Conservation (phyloP, 129 eudicot genomes). For the Tagetes patula region DNA sequence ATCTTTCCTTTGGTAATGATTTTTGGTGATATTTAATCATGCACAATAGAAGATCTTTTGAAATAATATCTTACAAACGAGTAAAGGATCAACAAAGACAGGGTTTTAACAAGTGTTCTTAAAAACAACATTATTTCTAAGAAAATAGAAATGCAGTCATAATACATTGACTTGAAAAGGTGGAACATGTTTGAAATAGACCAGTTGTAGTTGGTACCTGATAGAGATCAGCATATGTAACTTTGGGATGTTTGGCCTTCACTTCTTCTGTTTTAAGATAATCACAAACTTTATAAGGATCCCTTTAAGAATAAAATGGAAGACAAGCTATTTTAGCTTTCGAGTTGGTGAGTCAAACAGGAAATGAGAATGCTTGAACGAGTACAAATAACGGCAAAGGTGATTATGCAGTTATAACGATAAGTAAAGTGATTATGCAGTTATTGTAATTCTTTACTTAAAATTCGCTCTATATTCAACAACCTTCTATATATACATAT, state of each 20-base stretch:
- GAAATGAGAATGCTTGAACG: neutral
- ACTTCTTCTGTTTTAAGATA: slow-evolving; percentile 59
- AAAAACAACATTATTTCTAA: neutral
- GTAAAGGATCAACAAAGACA: neutral
- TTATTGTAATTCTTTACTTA: too few species aligned
- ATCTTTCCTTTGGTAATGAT: neutral
- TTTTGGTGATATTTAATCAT: neutral
- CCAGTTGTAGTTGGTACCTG: slow-evolving; percentile 53
- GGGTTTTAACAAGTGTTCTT: neutral
- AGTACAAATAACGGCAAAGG: neutral
- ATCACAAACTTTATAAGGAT: slow-evolving; percentile 8
- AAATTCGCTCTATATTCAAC: too few species aligned
- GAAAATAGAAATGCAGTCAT: neutral
- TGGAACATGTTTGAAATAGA: slow-evolving; percentile 7
- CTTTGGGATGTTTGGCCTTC: slow-evolving; percentile 69
- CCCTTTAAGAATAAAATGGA: slow-evolving; percentile 6
- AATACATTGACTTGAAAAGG: slow-evolving; percentile 10
- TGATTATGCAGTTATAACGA: too few species aligned
- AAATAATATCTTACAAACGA: neutral
- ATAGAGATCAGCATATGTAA: slow-evolving; percentile 93
- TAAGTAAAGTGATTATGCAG: too few species aligned
- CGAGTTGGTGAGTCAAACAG: neutral
- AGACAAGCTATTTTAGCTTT: neutral
- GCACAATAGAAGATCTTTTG: neutral
- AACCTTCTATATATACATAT: neutral